phyloP scores from a whole-genome alignment of 441 rosid genomes.

The Melastoma candidum region DNA sequence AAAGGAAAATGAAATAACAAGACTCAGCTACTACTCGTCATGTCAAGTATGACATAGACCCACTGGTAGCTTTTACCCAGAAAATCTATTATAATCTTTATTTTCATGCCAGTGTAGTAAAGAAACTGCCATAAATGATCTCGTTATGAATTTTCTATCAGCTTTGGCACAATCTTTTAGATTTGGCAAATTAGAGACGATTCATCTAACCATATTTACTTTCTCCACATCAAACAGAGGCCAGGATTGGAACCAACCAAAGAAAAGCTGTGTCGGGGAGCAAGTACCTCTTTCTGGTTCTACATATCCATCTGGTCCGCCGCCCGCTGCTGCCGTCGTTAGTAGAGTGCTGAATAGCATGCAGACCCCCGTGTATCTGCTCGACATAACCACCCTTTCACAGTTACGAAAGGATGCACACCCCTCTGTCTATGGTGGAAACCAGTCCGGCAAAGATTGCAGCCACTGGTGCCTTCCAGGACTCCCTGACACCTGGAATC shows the following conservation, averaged over 20 bases:
- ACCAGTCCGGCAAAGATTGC: constrained; percentile 33
- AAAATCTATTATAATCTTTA: too few relatives aligned
- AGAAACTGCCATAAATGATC: too few relatives aligned
- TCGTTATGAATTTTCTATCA: too few relatives aligned
- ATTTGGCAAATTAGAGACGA: too few relatives aligned
- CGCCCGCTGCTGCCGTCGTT: constrained; percentile 36
- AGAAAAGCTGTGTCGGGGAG: constrained; percentile 39
- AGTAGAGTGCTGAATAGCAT: constrained; percentile 35
- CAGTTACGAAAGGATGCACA: constrained; percentile 65
- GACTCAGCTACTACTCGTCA: too few relatives aligned
- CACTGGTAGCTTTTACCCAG: too few relatives aligned
- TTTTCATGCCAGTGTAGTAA: too few relatives aligned
- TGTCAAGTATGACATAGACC: too few relatives aligned
- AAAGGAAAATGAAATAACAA: too few relatives aligned
- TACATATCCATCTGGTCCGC: constrained; percentile 42
- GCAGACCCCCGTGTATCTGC: constrained; percentile 41
- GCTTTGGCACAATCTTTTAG: too few relatives aligned
- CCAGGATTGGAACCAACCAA: constrained; percentile 49
- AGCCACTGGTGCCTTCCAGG: constrained; percentile 85
- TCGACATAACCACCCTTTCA: constrained; percentile 54
- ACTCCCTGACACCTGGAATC: constrained; percentile 74
- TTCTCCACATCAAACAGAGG: constrained; percentile 27
- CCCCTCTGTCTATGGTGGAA: constrained; percentile 43
- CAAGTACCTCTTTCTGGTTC: constrained; percentile 43
- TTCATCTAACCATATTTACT: too few relatives aligned